Evolutionary conservation across 805 yeast genomes (phyloP), one percentile per base, ranked within the genome.

Genomic region (Wickerhamiella allomyrinae): DNA sequence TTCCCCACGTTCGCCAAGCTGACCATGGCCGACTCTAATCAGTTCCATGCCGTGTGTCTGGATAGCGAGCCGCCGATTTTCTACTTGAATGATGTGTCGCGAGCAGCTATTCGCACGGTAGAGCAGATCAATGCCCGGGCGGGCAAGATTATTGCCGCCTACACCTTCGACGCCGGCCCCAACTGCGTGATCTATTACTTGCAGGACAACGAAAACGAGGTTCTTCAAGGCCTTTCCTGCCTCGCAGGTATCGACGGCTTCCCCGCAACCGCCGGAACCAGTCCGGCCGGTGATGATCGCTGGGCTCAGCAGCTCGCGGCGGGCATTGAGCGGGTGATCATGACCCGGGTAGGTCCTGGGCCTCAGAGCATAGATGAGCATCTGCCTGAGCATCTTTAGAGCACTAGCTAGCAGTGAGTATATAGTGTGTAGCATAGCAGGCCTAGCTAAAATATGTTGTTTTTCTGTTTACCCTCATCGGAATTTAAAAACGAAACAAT

Each of bases 131-230:
- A 91, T 57, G 77, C 71, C 49, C 50, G 59, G 3, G 77, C 73
- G 27, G 83, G 81, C 41, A 47, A 51, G 20, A 70, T 71, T 10
- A 70, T 89, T 42, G 98, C 95, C 10, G 97, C 97, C 29, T 91
- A 91, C 63, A 91, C 99, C 1, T 91, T 81, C 57, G 99, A 91
- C 62, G 99, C 99, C 24, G 99, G 99, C 58, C 98, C 99, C 62
- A 91, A 91, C 63, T 95, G 96, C 17, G 99, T 91, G 36, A 73
- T 91, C 47, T 91, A 91, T 66, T 91, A 91, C 59, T 76, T 79
- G 57, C 72, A 71, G 50, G 68, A 76, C 55, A 74, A 89, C 62
- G 95, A 86, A 62, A 53, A 63, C n/a, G 69, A 67, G 47, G 77
- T 91, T 6, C 70, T 89, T 52, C 78, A 86, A 3, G 68, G 83